These are phyloP conservation scores for Starmerella tilneyi DNA, from an alignment of 805 yeast genomes.

Conservation along the genomic window DNA sequence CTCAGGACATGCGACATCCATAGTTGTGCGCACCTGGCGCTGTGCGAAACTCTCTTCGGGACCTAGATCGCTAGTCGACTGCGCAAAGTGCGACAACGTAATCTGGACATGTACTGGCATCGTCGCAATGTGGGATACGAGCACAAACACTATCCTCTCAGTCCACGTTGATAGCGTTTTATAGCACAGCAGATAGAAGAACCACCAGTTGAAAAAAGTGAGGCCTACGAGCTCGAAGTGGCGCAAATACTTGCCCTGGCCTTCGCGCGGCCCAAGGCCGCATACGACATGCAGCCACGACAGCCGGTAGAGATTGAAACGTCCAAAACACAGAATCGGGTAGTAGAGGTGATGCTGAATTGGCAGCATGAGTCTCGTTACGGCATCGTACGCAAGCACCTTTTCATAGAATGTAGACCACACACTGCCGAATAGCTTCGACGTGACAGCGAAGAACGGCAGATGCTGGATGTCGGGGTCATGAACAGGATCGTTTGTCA, in stretches of 20 bases:
- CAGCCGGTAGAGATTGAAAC: conserved; percentile 72
- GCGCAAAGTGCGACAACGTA: conserved; percentile 81
- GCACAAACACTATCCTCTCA: conserved; percentile 47
- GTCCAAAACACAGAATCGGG: conserved; percentile 68
- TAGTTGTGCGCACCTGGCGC: conserved; percentile 77
- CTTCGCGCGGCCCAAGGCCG: conserved; percentile 73
- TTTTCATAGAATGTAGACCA: conserved; percentile 74
- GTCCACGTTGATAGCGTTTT: conserved; percentile 44
- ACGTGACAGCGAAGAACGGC: conserved; percentile 81
- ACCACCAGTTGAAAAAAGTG: conserved; percentile 67
- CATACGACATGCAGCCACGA: conserved; percentile 65
- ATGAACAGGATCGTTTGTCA: conserved; percentile 87
- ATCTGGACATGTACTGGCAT: conserved; percentile 93
- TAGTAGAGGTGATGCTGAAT: conserved; percentile 64
- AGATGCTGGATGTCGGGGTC: conserved; percentile 91
- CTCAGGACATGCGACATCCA: conserved; percentile 90
- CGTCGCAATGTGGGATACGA: conserved; percentile 69
- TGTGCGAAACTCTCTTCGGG: conserved; percentile 66
- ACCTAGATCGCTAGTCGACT: conserved; percentile 84
- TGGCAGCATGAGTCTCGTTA: conserved; percentile 50
- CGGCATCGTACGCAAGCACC: conserved; percentile 53
- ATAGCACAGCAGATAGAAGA: conserved; percentile 52
- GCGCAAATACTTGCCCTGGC: conserved; percentile 79
- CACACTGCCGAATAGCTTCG: conserved; percentile 54
- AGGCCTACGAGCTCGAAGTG: conserved; percentile 68